Percentiles rank a stretch among this genome's conserved stretches.
Evolutionary conservation across 1,284 basidiomycete genomes (phyloP).

Genomic region (Trichosporon inkin): DNA sequence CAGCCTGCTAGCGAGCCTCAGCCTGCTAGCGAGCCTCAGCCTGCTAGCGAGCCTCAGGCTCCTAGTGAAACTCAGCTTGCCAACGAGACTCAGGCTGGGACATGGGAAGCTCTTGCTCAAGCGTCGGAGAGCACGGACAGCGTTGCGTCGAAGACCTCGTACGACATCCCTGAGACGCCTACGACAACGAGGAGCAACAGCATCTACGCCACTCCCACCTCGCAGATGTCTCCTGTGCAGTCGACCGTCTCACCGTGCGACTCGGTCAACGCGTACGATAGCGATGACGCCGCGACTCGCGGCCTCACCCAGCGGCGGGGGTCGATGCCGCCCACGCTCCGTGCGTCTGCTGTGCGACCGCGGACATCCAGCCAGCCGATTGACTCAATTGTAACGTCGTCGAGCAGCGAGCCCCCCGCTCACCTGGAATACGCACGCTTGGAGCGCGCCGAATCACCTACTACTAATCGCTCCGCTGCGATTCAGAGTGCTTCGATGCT

Average conservation of each 20-base stretch:
- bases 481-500: neutral
- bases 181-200: neutral
- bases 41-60: too few species aligned
- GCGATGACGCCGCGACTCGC: neutral
- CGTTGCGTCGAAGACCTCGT: neutral
- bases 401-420: neutral
- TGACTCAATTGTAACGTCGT: neutral
- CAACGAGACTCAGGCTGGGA: too few species aligned
- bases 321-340: neutral
- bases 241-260: neutral
- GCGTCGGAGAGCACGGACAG: neutral
- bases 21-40: too few species aligned
- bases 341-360: neutral
- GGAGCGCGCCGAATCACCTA: neutral
- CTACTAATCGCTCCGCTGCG: neutral
- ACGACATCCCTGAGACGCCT: neutral
- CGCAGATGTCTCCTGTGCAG: neutral
- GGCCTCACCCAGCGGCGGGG: neutral
- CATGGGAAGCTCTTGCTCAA: neutral
- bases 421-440: neutral
- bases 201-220: slow-evolving; percentile 1
- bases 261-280: neutral
- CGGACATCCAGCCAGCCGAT: neutral
- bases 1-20: too few species aligned
- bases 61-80: too few species aligned